Base-by-base conservation (phyloP, 495 filamentous ascomycete species). In the Penicillium pancosmium region DNA sequence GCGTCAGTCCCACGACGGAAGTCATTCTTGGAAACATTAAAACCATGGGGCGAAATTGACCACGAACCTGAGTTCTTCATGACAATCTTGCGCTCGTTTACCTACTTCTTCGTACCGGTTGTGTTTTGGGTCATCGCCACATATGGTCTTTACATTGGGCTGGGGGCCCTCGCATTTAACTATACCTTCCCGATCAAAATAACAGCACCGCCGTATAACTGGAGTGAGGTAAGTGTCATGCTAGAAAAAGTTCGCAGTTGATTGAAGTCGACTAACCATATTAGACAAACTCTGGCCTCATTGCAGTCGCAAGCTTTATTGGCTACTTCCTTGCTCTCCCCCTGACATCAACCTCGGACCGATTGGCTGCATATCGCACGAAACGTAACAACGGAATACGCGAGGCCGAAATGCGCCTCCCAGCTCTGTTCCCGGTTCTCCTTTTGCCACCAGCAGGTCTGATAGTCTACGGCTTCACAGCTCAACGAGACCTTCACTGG, bases 391-490 rank as follows among this genome's bases (percentile, higher is more conserved):
- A 74, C 55, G 74, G 77, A 47, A 80, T 85, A 62, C 82, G 84
- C 53, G 84, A 86, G 66, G 80, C 84, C 40, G 84, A 86, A 65
- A 85, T 86, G 83, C 81, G 84, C 2, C 73, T 86, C 3, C 80
- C 81, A 5, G 82, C 81, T 15, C 73, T 86, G 57, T 70, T 85
- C 19, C 76, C 79, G 38, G 77, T 78, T 1, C 80, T 84, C 73
- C 56, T 86, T 1, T 73, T 85, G 50, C 78, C 80, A 0, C 83
- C 84, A 4, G 76, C 74, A 1, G 84, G 83, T 0, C 74, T 84
- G 6, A 71, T 86, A 53, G 61, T 84, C 18, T 86, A 83, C 63
- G 84, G 82, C 6, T 65, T 85, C 40, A 78, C 80, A 0, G 83
- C 83, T 9, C 66, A 86, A 61, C 63, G 65, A 19, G 66, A 80